Conservation (phyloP, 352 stramenopile genomes). For the Pythium dissotocum region DNA sequence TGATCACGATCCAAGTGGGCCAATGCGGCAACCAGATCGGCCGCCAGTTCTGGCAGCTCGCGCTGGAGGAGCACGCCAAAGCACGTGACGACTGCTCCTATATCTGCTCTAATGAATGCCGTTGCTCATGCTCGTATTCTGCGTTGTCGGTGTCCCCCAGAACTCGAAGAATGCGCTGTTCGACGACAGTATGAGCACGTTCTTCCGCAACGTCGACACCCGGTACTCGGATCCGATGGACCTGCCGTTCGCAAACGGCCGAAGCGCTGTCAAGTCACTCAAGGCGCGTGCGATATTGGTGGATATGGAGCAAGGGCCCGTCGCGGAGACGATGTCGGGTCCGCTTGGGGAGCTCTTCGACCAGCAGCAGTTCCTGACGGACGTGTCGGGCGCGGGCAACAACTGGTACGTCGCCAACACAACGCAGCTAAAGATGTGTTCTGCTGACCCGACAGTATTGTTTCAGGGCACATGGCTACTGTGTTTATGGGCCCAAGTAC, state of each 20-base stretch:
- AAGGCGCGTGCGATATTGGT: conserved; percentile 90
- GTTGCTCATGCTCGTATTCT: background rate
- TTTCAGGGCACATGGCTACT: conserved; percentile 84
- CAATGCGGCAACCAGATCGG: conserved; percentile 96
- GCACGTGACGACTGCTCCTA: conserved; percentile 17
- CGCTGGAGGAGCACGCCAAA: conserved; percentile 88
- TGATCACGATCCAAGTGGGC: conserved; percentile 91
- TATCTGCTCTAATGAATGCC: background rate
- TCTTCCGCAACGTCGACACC: conserved; percentile 91
- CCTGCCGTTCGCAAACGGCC: conserved; percentile 44
- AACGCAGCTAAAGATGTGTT: background rate
- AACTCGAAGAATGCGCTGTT: conserved; percentile 59
- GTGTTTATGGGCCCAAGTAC: conserved; percentile 89
- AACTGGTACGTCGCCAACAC: conserved; percentile 65
- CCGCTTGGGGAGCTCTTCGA: conserved; percentile 90
- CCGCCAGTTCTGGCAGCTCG: conserved; percentile 90
- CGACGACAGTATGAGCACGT: conserved; percentile 91
- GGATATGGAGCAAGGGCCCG: conserved; percentile 92
- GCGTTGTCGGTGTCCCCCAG: conserved; percentile 20
- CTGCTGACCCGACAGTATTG: background rate
- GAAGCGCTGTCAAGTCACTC: conserved; percentile 47
- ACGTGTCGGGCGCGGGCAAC: conserved; percentile 90
- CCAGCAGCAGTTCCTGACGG: conserved; percentile 83
- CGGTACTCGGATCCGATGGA: conserved; percentile 54
- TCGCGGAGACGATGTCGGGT: conserved; percentile 79